phyloP scores from a whole-genome alignment of 2,329 filamentous ascomycete genomes.

The Colletotrichum graminicola region DNA sequence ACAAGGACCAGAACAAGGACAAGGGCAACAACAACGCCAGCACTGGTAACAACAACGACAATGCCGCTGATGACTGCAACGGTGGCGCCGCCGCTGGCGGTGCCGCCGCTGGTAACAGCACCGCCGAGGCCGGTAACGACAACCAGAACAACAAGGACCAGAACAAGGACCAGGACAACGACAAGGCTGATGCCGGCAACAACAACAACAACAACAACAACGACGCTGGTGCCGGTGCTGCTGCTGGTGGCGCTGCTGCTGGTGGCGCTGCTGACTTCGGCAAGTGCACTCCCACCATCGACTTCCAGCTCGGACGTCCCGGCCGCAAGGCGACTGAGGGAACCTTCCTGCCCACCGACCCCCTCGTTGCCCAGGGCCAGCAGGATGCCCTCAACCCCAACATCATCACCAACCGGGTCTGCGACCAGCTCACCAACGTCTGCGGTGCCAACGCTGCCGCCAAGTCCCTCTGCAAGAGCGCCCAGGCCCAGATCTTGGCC shows the following conservation, averaged over 20 bases:
- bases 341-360: slow-evolving; percentile 70
- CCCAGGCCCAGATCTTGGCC: slow-evolving; percentile 62
- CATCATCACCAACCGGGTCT: slow-evolving; percentile 74
- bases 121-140: too few relatives aligned
- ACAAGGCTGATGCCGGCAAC: slow-evolving; percentile 29
- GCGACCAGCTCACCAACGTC: slow-evolving; percentile 71
- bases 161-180: slow-evolving; percentile 37
- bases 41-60: slow-evolving; percentile 14
- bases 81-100: slow-evolving; percentile 28
- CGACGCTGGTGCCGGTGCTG: slow-evolving; percentile 43
- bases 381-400: slow-evolving; percentile 71
- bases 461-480: slow-evolving; percentile 59
- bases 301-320: slow-evolving; percentile 67
- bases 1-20: not conserved
- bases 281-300: slow-evolving; percentile 62
- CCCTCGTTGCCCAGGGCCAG: slow-evolving; percentile 66
- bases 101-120: slow-evolving; percentile 32
- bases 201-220: slow-evolving; percentile 41
- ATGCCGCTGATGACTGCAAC: slow-evolving; percentile 15
- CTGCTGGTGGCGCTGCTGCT: slow-evolving; percentile 44
- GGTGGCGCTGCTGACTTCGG: slow-evolving; percentile 60
- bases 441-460: slow-evolving; percentile 70
- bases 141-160: slow-evolving; percentile 8
- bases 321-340: slow-evolving; percentile 64
- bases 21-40: not conserved